Conservation (phyloP, 2,329 filamentous ascomycete species). For the Epichloe brachyelytri region DNA sequence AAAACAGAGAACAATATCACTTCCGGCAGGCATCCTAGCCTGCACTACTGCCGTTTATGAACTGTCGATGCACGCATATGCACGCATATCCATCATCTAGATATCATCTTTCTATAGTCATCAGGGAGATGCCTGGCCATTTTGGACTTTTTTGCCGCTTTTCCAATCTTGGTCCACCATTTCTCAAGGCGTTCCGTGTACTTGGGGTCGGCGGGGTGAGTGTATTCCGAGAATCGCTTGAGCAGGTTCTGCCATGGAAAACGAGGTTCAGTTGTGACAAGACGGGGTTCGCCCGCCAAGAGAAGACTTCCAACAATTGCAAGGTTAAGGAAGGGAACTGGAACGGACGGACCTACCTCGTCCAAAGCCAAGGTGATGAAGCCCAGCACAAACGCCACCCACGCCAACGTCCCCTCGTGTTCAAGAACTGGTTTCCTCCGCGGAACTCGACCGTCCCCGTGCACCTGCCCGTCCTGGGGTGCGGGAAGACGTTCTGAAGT, state of each 20-base stretch:
- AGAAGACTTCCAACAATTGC: too few relatives aligned
- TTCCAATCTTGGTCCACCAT: slow-evolving; percentile 23
- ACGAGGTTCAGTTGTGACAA: neutral
- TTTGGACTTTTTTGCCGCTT: slow-evolving; percentile 22
- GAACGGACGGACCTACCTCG: slow-evolving; percentile 15
- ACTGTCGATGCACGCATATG: neutral
- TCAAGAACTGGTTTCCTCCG: slow-evolving; percentile 26
- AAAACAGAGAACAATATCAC: too few relatives aligned
- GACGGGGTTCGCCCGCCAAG: neutral
- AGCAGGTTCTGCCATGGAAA: slow-evolving; percentile 17
- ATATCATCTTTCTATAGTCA: slow-evolving; percentile 21
- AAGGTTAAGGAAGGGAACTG: neutral
- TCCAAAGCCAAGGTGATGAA: slow-evolving; percentile 24
- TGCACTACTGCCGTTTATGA: neutral
- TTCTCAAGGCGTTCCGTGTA: slow-evolving; percentile 17
- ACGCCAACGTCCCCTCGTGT: slow-evolving; percentile 23
- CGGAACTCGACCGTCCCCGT: slow-evolving; percentile 27
- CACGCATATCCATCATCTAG: slow-evolving; percentile 4
- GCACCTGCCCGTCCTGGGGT: slow-evolving; percentile 23
- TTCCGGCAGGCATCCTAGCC: neutral
- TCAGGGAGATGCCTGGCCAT: slow-evolving; percentile 21
- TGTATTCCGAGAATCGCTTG: slow-evolving; percentile 15
- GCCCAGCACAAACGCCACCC: slow-evolving; percentile 26
- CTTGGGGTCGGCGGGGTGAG: slow-evolving; percentile 15
- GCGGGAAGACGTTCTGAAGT: slow-evolving; percentile 27